phyloP scores from a whole-genome alignment of 345 rosid genomes.

The Heritiera fomes region DNA sequence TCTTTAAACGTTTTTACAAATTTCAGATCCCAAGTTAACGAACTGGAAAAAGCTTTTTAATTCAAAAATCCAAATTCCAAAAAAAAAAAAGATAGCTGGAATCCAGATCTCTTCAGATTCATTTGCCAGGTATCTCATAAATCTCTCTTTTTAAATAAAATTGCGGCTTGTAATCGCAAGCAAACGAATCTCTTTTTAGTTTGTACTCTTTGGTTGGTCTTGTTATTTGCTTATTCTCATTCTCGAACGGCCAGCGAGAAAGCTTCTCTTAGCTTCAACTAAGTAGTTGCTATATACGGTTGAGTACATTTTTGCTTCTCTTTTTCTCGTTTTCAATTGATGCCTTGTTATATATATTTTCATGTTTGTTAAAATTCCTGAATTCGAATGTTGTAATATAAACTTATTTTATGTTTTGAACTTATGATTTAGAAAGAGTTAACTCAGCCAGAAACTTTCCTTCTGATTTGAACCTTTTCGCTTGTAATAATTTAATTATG shows the following conservation, averaged over 20 bases:
- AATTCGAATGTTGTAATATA: neutral
- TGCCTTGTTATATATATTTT: neutral
- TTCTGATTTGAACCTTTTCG: neutral
- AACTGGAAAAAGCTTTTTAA: neutral
- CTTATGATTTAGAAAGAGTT: neutral
- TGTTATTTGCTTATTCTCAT: neutral
- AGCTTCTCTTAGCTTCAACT: neutral
- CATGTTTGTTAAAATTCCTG: conserved; percentile 5
- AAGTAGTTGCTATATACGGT: neutral
- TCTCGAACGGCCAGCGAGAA: neutral
- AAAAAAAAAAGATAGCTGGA: neutral
- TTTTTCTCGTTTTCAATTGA: neutral
- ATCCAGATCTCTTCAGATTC: conserved; percentile 7
- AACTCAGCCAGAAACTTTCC: neutral
- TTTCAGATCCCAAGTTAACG: neutral
- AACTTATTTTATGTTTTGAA: neutral
- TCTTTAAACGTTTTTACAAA: conserved; percentile 3
- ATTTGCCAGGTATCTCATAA: neutral
- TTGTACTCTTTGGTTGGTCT: neutral
- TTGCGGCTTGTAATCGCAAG: neutral
- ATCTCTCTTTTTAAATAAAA: neutral
- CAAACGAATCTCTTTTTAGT: neutral
- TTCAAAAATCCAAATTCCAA: neutral
- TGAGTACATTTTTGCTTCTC: neutral
- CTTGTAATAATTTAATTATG: neutral